Evolutionary conservation across 495 filamentous ascomycete species (phyloP).

Genomic region (Pseudevernia furfuracea): DNA sequence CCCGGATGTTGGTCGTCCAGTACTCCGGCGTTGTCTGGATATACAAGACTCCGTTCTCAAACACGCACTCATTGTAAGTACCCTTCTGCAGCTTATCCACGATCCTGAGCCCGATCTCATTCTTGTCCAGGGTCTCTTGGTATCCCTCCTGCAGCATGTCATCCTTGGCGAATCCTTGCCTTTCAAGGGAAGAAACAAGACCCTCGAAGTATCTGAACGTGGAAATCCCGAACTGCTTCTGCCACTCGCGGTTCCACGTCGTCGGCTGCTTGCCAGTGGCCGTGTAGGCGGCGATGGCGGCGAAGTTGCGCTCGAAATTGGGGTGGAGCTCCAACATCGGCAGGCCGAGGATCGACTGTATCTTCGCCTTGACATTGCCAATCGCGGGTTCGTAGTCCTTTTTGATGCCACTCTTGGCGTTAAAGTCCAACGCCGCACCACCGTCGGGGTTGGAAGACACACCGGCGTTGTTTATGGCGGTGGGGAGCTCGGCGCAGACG

Average conservation of each 20-base stretch:
- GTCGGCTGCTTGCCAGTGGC: constrained; percentile 18
- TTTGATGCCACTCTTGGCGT: constrained; percentile 38
- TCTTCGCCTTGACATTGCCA: constrained; percentile 30
- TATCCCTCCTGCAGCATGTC: background rate
- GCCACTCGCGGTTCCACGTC: background rate
- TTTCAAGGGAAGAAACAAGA: background rate
- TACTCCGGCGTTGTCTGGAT: background rate
- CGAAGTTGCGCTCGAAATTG: constrained; percentile 42
- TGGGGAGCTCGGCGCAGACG: constrained; percentile 32
- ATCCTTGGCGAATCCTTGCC: background rate
- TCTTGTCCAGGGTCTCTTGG: background rate
- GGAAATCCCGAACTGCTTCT: background rate
- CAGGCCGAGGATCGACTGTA: constrained; percentile 36
- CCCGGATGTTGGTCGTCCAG: background rate
- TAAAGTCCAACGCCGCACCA: constrained; percentile 36
- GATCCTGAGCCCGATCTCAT: background rate
- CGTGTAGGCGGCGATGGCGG: constrained; percentile 37
- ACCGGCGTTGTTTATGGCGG: constrained; percentile 40
- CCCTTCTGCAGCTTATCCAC: constrained; percentile 1
- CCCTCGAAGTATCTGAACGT: background rate
- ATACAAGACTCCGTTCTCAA: background rate
- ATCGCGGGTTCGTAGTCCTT: constrained; percentile 38
- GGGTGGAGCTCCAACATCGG: constrained; percentile 36
- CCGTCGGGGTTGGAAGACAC: constrained; percentile 18
- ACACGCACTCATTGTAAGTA: background rate